phyloP scores from a whole-genome alignment of 2,329 filamentous ascomycete genomes.

The Truncatella angustata region DNA sequence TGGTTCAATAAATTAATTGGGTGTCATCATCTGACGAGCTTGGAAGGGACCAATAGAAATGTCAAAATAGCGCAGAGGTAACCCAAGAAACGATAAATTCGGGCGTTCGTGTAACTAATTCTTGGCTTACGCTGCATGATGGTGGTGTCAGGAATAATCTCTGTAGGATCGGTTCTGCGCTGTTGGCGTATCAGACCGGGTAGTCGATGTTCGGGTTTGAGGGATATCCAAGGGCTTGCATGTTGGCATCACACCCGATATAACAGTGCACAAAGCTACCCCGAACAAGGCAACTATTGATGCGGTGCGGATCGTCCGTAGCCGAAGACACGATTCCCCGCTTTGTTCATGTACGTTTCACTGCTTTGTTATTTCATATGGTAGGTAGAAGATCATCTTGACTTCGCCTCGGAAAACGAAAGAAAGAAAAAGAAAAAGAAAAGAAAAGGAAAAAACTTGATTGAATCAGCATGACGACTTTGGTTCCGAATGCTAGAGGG shows the following conservation, averaged over 20 bases:
- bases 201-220: neutral
- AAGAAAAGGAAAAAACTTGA: neutral
- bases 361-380: too few relatives aligned
- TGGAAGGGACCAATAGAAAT: neutral
- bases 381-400: too few relatives aligned
- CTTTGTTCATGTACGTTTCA: too few relatives aligned
- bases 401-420: too few relatives aligned
- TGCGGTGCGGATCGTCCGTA: neutral
- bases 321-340: neutral
- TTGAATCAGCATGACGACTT: neutral
- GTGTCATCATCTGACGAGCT: too few relatives aligned
- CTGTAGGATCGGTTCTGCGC: neutral
- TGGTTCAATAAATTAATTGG: too few relatives aligned
- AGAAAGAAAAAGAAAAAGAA: neutral
- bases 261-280: neutral
- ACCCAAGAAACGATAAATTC: too few relatives aligned
- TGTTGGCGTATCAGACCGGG: neutral
- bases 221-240: neutral
- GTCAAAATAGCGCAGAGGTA: neutral
- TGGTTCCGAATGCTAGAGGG: neutral
- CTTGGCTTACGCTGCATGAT: neutral
- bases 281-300: neutral
- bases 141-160: neutral
- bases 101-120: neutral
- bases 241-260: neutral